These are phyloP conservation scores for Penicillium sp. DNA, from an alignment of 2,329 filamentous ascomycete genomes.

Conservation along the genomic window DNA sequence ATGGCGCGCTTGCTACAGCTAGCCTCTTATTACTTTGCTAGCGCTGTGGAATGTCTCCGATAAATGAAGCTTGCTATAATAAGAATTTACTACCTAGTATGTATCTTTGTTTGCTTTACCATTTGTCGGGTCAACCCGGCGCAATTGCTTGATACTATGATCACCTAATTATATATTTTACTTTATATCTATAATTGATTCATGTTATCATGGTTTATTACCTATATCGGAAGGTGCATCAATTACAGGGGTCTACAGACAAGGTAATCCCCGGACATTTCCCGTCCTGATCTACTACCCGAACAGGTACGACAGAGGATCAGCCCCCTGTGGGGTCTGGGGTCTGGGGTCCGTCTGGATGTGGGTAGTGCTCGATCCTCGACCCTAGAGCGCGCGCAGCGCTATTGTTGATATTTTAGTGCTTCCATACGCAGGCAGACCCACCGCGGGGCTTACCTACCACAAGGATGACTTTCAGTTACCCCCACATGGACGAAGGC, in stretches of 20 bases:
- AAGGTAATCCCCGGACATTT: background rate
- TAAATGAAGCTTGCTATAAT: background rate
- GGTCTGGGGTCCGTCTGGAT: background rate
- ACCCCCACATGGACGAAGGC: slow-evolving; percentile 5
- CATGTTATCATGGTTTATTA: background rate
- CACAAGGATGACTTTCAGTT: background rate
- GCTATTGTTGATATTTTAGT: background rate
- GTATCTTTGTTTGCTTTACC: background rate
- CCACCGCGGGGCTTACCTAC: background rate
- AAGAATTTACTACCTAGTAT: background rate
- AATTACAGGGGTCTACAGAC: background rate
- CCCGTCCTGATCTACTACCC: slow-evolving; percentile 14
- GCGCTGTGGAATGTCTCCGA: background rate
- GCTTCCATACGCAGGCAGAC: background rate
- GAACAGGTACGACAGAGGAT: slow-evolving; percentile 8
- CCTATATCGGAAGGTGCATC: background rate
- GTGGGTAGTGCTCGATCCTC: background rate
- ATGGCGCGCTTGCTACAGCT: background rate
- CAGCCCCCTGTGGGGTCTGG: background rate
- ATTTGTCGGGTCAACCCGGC: background rate
- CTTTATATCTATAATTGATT: background rate
- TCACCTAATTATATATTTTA: background rate
- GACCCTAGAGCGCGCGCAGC: background rate
- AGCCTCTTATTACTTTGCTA: background rate
- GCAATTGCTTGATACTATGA: background rate